Conservation (phyloP, 2,329 filamentous ascomycete genomes). For the Claviceps sp. region DNA sequence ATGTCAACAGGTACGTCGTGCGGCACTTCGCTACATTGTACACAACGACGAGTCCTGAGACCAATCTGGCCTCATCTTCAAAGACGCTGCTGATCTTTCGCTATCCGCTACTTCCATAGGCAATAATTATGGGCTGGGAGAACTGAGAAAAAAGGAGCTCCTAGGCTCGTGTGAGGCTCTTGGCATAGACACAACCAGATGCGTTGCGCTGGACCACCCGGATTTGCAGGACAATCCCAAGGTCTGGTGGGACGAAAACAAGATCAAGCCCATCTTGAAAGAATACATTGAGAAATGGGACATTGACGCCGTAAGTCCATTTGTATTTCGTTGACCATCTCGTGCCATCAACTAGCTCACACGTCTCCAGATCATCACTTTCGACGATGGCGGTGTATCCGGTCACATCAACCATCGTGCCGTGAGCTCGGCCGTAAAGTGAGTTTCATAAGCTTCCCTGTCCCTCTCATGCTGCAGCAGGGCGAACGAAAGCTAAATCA, state of each 20-base stretch:
- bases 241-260: constrained; percentile 23
- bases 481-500: neutral
- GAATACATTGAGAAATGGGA: constrained; percentile 23
- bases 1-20: constrained; percentile 18
- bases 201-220: constrained; percentile 19
- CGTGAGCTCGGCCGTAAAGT: constrained; percentile 25
- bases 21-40: no score
- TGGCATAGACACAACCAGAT: constrained; percentile 15
- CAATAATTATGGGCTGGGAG: constrained; percentile 20
- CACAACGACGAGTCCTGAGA: no score
- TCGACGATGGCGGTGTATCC: constrained; percentile 26
- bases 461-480: neutral
- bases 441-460: constrained; percentile 5
- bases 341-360: neutral
- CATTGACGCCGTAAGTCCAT: constrained; percentile 19
- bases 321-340: neutral
- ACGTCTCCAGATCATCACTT: constrained; percentile 22
- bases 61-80: neutral
- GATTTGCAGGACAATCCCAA: constrained; percentile 25
- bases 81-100: neutral
- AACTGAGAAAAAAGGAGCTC: constrained; percentile 15
- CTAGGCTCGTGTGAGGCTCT: constrained; percentile 17
- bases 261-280: constrained; percentile 19
- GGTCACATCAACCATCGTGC: constrained; percentile 27
- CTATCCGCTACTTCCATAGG: constrained; percentile 6